Conservation (phyloP, 495 filamentous ascomycete genomes). For the Hyaloscypha variabilis region DNA sequence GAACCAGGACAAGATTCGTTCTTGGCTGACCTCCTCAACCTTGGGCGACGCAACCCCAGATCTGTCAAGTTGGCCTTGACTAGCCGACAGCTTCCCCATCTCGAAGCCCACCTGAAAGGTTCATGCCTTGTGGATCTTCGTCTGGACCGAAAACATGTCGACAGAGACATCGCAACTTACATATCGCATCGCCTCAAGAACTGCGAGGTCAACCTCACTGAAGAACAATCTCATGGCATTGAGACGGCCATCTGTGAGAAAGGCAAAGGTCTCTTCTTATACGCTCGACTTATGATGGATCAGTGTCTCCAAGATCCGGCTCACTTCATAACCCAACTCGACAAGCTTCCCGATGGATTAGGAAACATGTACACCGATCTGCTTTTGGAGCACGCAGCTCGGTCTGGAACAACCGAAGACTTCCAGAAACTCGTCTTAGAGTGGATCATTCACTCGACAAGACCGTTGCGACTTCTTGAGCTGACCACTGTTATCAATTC, state of each 20-base stretch:
- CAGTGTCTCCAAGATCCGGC: conserved; percentile 34
- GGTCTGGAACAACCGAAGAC: conserved; percentile 38
- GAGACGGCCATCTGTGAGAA: conserved; percentile 8
- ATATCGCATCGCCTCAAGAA: conserved; percentile 11
- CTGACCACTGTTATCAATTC: conserved; percentile 43
- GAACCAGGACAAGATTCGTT: conserved; percentile 12
- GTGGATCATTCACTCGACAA: conserved; percentile 50
- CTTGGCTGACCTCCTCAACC: conserved; percentile 6
- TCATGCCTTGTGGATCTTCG: background rate
- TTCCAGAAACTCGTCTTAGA: conserved; percentile 48
- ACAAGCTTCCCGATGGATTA: conserved; percentile 38
- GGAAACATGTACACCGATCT: conserved; percentile 50
- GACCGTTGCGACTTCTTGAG: conserved; percentile 54
- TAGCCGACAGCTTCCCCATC: conserved; percentile 15
- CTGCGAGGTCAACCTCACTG: background rate
- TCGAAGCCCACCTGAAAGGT: conserved; percentile 7
- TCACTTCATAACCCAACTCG: background rate
- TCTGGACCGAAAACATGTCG: conserved; percentile 3
- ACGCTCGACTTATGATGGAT: conserved; percentile 52
- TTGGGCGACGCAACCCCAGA: conserved; percentile 1
- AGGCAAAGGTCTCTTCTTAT: conserved; percentile 46
- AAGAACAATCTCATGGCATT: conserved; percentile 3
- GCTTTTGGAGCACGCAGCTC: conserved; percentile 42
- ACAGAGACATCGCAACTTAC: conserved; percentile 25
- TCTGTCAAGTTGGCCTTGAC: conserved; percentile 19